Percentiles rank a stretch among this genome's conserved stretches.
phyloP scores from a whole-genome alignment of 306 rosid species.

The Inga leiocalycina region DNA sequence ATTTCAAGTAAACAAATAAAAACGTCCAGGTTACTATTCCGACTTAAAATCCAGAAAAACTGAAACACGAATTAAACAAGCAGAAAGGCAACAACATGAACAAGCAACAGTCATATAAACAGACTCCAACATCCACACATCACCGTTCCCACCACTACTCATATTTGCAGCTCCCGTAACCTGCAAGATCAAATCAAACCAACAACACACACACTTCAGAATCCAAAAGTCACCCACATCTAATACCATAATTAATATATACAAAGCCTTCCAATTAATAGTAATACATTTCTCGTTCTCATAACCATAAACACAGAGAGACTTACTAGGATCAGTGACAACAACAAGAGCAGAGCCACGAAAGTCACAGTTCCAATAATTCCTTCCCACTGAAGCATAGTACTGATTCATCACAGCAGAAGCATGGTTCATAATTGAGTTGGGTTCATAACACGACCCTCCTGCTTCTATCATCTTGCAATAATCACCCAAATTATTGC shows the following conservation, averaged over 20 bases:
- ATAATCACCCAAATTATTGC: conserved; percentile 9
- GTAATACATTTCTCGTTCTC: no score
- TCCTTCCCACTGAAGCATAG: conserved; percentile 32
- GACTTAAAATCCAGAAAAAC: neutral
- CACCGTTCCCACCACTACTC: neutral
- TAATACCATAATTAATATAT: no score
- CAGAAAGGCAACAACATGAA: neutral
- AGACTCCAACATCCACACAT: neutral
- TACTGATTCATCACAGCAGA: conserved; percentile 52
- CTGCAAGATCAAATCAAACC: conserved; percentile 26
- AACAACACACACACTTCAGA: neutral
- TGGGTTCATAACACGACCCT: conserved; percentile 44
- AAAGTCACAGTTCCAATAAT: conserved; percentile 43
- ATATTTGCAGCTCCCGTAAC: conserved; percentile 34
- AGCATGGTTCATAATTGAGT: conserved; percentile 38
- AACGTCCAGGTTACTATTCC: neutral
- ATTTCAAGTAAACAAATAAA: no score
- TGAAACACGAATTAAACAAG: neutral
- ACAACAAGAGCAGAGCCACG: conserved; percentile 29
- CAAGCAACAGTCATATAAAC: no score
- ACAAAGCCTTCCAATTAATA: neutral
- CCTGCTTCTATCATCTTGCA: conserved; percentile 37
- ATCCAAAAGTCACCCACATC: neutral
- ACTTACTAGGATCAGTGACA: conserved; percentile 45
- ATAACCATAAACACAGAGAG: neutral